Percentiles rank a stretch among this genome's conserved stretches.
phyloP scores from a whole-genome alignment of 345 rosid species.

The Citrus cavaleriei region DNA sequence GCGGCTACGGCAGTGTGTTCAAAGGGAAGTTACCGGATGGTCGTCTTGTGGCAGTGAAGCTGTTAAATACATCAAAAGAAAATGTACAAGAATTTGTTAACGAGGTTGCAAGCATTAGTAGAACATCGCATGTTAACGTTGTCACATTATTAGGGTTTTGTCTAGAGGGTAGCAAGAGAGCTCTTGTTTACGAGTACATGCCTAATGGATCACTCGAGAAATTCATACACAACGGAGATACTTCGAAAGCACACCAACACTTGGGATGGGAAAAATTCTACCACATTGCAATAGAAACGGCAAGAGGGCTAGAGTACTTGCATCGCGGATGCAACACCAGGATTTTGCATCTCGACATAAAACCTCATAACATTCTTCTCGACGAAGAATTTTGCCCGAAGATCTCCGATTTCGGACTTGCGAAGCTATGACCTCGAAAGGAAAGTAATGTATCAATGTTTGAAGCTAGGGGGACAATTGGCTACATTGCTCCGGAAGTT shows the following conservation, averaged over 20 bases:
- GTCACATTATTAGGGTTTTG: too few relatives aligned
- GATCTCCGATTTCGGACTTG: constrained; percentile 18
- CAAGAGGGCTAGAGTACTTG: constrained; percentile 31
- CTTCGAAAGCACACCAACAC: background rate
- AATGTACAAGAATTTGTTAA: constrained; percentile 25
- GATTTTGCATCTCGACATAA: constrained; percentile 33
- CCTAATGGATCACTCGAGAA: constrained; percentile 28
- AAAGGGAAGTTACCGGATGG: constrained; percentile 18
- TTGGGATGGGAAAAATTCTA: constrained; percentile 20
- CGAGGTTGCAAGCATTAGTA: constrained; percentile 22
- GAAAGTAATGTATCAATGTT: constrained; percentile 17
- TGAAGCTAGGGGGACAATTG: background rate
- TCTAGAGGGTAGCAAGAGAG: constrained; percentile 10
- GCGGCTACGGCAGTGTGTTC: constrained; percentile 19
- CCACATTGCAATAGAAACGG: constrained; percentile 17
- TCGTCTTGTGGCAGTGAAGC: constrained; percentile 20
- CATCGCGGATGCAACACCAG: constrained; percentile 30
- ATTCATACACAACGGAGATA: constrained; percentile 11
- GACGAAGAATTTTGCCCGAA: constrained; percentile 11
- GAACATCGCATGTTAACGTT: too few relatives aligned
- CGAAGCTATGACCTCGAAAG: constrained; percentile 9
- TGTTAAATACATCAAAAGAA: constrained; percentile 16
- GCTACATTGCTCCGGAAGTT: constrained; percentile 25
- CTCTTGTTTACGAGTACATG: constrained; percentile 30
- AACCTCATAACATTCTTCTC: constrained; percentile 20